Evolutionary conservation across 2,329 filamentous ascomycete genomes (phyloP), one percentile per base, ranked within the genome.

Genomic region (Coniochaeta hoffmannii): DNA sequence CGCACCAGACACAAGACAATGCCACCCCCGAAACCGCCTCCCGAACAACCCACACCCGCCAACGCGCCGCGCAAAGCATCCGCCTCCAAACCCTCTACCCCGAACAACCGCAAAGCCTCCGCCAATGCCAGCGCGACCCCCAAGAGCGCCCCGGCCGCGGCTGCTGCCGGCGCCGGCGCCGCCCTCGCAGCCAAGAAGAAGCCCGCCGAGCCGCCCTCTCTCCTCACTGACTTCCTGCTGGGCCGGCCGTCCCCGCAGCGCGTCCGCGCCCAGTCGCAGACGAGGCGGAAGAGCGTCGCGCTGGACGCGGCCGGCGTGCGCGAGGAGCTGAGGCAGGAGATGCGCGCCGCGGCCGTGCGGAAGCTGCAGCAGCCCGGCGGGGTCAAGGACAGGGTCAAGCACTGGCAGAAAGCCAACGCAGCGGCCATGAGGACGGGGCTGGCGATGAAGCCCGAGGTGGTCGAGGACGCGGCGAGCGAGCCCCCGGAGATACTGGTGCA

Each of bases 361-460:
- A 83, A 74, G 70, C 76, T 83, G 62, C 85, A 75, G 71, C 81
- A 74, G 65, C 88, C 83, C 0, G 80, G 81, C 3, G 82, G 82
- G n/a, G 88, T 95, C 50, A 82, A 82, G 59, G 87, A 89, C 61
- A 85, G 91, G 64, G 89, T 96, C 54, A 87, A 86, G 62, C 81
- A 86, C 70, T 96, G 91, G 91, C 90, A 96, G 70, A 87, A 87
- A 65, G 77, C 86, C 61, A 90, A 88, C 64, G 88, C 86, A 32
- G 80, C 81, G 6, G 86, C 85, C 26, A 80, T 87, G 70, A 66
- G 63, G 55, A 44, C 55, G 11, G 71, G 71, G 1, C 78, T 74
- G 2, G 63, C 63, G 3, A 74, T 79, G 55, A 77, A 78, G 1
- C 72, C 80, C 28, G 77, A 78, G 26, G 70, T 76, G 6, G 75